phyloP scores from a whole-genome alignment of 1,284 basidiomycete genomes.

The Amylostereum chailletii region DNA sequence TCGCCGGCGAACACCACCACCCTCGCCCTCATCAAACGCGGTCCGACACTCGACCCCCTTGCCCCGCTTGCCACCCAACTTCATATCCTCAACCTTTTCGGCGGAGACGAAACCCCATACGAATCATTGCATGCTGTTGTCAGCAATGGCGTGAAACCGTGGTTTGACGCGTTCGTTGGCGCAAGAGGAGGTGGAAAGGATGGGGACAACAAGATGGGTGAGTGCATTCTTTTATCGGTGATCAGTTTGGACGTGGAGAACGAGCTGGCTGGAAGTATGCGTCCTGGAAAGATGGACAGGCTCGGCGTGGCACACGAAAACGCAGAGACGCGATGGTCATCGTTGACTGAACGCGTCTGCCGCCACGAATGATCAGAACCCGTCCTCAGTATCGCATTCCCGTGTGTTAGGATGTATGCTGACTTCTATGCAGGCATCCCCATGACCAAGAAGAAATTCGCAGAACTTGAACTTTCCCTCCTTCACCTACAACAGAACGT shows the following conservation, averaged over 20 bases:
- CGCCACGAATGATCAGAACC: too few relatives aligned
- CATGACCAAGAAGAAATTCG: conserved; percentile 98
- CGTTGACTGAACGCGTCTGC: too few relatives aligned
- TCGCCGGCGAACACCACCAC: conserved; percentile 77
- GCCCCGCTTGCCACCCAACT: conserved; percentile 80
- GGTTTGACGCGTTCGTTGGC: conserved; percentile 96
- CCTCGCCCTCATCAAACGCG: conserved; percentile 91
- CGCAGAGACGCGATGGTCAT: too few relatives aligned
- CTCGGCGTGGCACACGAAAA: too few relatives aligned
- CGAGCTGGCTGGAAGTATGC: too few relatives aligned
- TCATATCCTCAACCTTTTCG: conserved; percentile 89
- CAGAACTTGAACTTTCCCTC: conserved; percentile 93
- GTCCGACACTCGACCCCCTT: conserved; percentile 72
- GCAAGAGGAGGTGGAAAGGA: conserved; percentile 70
- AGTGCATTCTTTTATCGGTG: conserved; percentile 14
- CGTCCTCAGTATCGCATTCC: neutral
- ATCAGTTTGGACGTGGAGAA: too few relatives aligned
- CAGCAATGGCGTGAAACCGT: conserved; percentile 93
- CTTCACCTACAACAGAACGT: conserved; percentile 98
- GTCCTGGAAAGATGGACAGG: too few relatives aligned
- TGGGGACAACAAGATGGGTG: conserved; percentile 80
- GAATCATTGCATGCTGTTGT: conserved; percentile 96
- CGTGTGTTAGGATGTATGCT: neutral
- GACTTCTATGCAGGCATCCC: conserved; percentile 63
- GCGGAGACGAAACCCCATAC: conserved; percentile 87